A percentile compares a stretch with the other conserved stretches of the same genome.
Evolutionary conservation across 108 stramenopile genomes (phyloP).

Genomic region (Cyclotella sp.): DNA sequence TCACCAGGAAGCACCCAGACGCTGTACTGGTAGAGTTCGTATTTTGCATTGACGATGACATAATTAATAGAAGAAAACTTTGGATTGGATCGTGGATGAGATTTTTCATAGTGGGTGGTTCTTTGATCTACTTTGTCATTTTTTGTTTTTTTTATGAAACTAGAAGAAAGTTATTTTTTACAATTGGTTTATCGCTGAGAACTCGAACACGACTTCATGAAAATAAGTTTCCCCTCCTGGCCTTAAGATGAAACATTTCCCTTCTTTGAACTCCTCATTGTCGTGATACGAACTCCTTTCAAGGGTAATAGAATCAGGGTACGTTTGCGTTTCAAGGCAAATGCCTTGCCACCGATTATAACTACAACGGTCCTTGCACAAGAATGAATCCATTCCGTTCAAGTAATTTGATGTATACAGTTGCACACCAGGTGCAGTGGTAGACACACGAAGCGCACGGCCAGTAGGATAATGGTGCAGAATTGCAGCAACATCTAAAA

Average conservation of each 20-base stretch:
- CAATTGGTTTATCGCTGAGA: neutral
- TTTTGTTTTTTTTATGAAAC: neutral
- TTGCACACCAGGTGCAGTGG: conserved; percentile 88
- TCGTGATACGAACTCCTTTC: conserved; percentile 12
- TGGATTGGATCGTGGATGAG: neutral
- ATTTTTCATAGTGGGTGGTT: neutral
- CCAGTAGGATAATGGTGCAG: conserved; percentile 46
- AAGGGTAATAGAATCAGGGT: conserved; percentile 72
- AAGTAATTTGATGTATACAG: conserved; percentile 88
- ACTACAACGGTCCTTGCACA: conserved; percentile 52
- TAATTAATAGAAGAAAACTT: neutral
- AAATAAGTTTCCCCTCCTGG: conserved; percentile 58
- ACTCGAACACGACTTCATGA: conserved; percentile 47
- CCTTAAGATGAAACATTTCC: conserved; percentile 68
- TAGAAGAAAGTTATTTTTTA: neutral
- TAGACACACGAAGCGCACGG: conserved; percentile 56
- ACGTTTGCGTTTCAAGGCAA: conserved; percentile 90
- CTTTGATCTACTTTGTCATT: too few relatives aligned
- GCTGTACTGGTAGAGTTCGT: conserved; percentile 2
- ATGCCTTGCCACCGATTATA: conserved; percentile 77
- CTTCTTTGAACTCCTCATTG: conserved; percentile 56
- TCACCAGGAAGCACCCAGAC: conserved; percentile 16
- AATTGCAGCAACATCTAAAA: conserved; percentile 28
- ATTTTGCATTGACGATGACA: neutral
- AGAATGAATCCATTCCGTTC: conserved; percentile 33